Base-by-base conservation (phyloP, 2,329 filamentous ascomycete species). In the Annulohypoxylon truncatum region DNA sequence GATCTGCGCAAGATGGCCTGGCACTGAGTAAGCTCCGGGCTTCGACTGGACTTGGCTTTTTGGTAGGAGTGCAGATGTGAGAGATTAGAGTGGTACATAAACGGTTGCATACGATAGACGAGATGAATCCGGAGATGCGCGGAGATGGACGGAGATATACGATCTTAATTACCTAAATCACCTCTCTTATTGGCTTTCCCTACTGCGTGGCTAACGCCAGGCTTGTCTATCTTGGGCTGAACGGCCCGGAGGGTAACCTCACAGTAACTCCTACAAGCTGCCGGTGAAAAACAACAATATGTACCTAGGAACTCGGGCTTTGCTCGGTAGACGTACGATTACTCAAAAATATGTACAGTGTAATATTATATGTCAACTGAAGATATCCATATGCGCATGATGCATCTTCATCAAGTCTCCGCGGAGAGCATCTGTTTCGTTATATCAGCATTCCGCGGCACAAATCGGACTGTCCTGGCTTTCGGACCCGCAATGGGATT, bases 401-500 rank as follows among this genome's bases (percentile, higher is more conserved):
- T 46, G 29, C 22, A 31, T 29, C 13, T 15, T 13, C n/a, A 15
- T 35, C 12, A 64, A 53, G 29, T 13, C 15, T 22, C 50, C 29
- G 51, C 47, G 5, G 61, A 65, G n/a, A 71, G 22, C 66, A 69
- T 68, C 24, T 58, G 65, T 35, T 51, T 58, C 9, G 68, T 72
- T 8, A 29, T 55, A 26, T 62, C 59, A 2, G 33, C 18, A 31
- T 70, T 50, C 5, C 70, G 51, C 9, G 66, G 70, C 13, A 68
- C 60, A 38, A 72, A 67, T 2, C 67, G 59, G 10, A 72, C 68
- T 10, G 51, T 62, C 40, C 62, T 66, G 9, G 63, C 60, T 26
- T 66, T 68, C 8, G 70, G 70, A 3, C 64, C 67, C 24, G 67
- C 70, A 5, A 68, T 69, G 13, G 69, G 67, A 18, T 72, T 71